phyloP scores from a whole-genome alignment of 495 filamentous ascomycete genomes.

The Penicillium egyptiacum region DNA sequence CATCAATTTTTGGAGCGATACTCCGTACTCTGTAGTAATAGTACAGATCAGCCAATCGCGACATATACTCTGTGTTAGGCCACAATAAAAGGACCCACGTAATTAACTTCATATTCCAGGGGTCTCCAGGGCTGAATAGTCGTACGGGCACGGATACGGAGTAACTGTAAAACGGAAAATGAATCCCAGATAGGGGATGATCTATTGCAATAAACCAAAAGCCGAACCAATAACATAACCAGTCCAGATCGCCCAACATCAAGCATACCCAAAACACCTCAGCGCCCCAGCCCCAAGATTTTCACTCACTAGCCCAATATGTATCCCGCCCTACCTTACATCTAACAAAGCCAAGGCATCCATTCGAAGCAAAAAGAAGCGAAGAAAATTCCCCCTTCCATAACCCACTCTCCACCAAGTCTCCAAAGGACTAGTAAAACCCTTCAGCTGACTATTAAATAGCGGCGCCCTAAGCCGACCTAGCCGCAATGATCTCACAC shows the following conservation, averaged over 20 bases:
- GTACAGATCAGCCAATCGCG: too few relatives aligned
- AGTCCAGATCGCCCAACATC: not conserved
- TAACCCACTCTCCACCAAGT: not conserved
- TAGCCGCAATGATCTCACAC: slow-evolving; percentile 30
- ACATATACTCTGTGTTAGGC: too few relatives aligned
- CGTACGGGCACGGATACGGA: not conserved
- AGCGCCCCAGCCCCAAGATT: not conserved
- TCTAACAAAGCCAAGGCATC: not conserved
- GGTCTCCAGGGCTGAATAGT: not conserved
- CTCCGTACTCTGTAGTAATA: too few relatives aligned
- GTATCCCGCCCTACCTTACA: not conserved
- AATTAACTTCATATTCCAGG: not conserved
- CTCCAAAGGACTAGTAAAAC: slow-evolving; percentile 8
- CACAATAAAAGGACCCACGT: not conserved
- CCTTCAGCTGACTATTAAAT: slow-evolving; percentile 19
- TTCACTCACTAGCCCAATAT: slow-evolving; percentile 3
- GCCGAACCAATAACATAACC: not conserved
- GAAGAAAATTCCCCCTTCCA: not conserved
- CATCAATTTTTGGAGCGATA: too few relatives aligned
- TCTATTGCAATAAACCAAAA: not conserved
- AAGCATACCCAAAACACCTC: slow-evolving; percentile 1
- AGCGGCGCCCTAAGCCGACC: slow-evolving; percentile 26
- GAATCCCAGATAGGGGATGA: not conserved
- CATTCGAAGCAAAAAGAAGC: slow-evolving; percentile 6
- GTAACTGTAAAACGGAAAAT: not conserved